These are phyloP conservation scores for Glebionis coronaria DNA, from an alignment of 129 eudicot species.

Conservation along the genomic window DNA sequence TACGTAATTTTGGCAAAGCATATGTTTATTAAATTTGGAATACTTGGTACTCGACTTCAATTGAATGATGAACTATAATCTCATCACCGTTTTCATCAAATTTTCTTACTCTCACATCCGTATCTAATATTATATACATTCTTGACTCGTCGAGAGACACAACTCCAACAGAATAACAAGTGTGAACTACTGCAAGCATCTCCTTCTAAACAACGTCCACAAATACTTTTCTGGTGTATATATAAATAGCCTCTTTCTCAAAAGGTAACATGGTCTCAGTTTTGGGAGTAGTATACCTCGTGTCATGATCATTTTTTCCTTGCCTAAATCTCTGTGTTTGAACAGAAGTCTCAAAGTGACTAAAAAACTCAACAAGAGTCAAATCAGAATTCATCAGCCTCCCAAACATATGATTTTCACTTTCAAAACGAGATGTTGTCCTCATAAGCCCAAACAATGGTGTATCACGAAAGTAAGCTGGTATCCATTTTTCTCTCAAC, in stretches of 20 bases:
- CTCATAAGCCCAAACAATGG: not conserved
- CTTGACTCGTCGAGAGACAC: not conserved
- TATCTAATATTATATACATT: not conserved
- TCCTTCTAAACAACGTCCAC: not conserved
- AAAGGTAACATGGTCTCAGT: not conserved
- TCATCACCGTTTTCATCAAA: too few relatives aligned
- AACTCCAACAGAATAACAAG: not conserved
- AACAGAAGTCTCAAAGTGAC: not conserved
- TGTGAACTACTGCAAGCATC: not conserved
- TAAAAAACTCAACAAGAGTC: not conserved
- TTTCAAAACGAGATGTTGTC: not conserved
- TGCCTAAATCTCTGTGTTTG: not conserved
- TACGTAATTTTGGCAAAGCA: too few relatives aligned
- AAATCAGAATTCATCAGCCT: not conserved
- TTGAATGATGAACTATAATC: too few relatives aligned
- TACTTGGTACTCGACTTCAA: too few relatives aligned
- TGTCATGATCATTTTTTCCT: not conserved
- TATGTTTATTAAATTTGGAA: too few relatives aligned
- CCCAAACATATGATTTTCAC: not conserved
- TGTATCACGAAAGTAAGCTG: not conserved
- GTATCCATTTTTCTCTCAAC: not conserved
- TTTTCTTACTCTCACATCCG: too few relatives aligned
- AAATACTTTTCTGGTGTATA: not conserved
- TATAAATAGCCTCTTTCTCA: not conserved
- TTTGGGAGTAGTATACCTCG: not conserved